Percentiles rank a stretch among this genome's conserved stretches.
Evolutionary conservation across 2,329 filamentous ascomycete genomes (phyloP).

Genomic region (Talaromyces atroroseus): DNA sequence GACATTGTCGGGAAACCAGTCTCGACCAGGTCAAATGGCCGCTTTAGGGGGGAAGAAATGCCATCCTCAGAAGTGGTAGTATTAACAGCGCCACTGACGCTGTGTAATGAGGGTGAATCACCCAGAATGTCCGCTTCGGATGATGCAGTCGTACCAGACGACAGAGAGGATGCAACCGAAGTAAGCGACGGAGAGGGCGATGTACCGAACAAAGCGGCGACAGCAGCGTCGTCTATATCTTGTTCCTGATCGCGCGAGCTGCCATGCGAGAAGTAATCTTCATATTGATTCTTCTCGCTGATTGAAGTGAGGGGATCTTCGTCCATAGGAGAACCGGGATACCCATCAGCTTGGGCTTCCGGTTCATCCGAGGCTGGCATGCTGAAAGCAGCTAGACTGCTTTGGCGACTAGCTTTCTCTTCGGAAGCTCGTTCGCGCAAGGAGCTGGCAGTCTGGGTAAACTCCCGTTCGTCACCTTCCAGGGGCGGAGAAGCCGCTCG

Average conservation of each 20-base stretch:
- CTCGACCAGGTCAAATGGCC: constrained; percentile 37
- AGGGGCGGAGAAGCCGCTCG: constrained; percentile 80
- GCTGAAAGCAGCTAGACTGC: constrained; percentile 33
- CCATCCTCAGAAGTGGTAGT: constrained; percentile 12
- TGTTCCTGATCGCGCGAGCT: constrained; percentile 22
- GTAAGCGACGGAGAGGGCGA: constrained; percentile 39
- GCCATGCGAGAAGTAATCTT: constrained; percentile 32
- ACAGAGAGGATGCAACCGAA: constrained; percentile 37
- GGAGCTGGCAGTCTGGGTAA: constrained; percentile 88
- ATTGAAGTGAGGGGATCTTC: constrained; percentile 26
- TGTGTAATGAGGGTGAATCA: constrained; percentile 8
- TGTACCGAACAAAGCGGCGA: constrained; percentile 34
- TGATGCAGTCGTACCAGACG: constrained; percentile 36
- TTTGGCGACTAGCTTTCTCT: constrained; percentile 27
- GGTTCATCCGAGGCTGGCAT: constrained; percentile 15
- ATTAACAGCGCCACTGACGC: constrained; percentile 7
- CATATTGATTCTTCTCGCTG: constrained; percentile 25
- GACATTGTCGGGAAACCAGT: constrained; percentile 24
- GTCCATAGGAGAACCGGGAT: constrained; percentile 27
- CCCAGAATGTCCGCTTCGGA: constrained; percentile 29
- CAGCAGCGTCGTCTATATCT: constrained; percentile 31
- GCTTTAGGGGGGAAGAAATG: constrained; percentile 30
- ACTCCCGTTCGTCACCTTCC: constrained; percentile 92
- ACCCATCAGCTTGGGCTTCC: constrained; percentile 24
- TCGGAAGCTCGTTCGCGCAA: constrained; percentile 56